These are phyloP conservation scores for Schizothecium vesticola DNA, from an alignment of 495 filamentous ascomycete genomes.

Conservation along the genomic window DNA sequence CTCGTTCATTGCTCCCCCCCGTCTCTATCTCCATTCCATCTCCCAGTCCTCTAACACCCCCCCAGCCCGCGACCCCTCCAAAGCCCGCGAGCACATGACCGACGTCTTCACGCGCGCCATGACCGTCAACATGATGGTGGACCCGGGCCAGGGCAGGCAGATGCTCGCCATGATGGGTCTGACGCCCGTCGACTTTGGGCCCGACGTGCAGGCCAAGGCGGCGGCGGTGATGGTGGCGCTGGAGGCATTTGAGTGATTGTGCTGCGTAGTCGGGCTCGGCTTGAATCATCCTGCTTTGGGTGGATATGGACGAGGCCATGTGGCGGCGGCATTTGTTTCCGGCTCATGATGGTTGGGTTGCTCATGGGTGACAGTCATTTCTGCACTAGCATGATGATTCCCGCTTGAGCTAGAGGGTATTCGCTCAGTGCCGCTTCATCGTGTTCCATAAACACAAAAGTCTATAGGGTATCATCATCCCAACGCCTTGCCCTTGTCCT, in stretches of 20 bases:
- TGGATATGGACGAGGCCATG: no score
- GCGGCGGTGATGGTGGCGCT: conserved; percentile 3
- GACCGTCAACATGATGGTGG: conserved; percentile 10
- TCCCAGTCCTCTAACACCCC: not conserved
- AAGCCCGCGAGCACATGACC: conserved; percentile 5
- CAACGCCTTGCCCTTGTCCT: not conserved
- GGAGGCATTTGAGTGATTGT: not conserved
- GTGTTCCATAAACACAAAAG: not conserved
- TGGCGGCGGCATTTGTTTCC: not conserved
- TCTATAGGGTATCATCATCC: not conserved
- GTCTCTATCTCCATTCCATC: not conserved
- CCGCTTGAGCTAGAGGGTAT: not conserved
- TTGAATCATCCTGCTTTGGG: no score
- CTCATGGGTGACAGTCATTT: not conserved
- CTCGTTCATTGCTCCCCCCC: no score
- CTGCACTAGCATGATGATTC: not conserved
- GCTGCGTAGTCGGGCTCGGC: no score
- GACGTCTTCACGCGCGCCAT: conserved; percentile 11
- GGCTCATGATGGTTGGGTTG: not conserved
- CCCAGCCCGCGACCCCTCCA: conserved; percentile 4
- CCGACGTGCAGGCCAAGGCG: conserved; percentile 23
- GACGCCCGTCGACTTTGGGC: conserved; percentile 25
- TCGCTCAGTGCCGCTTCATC: not conserved
- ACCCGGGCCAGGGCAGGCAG: not conserved
- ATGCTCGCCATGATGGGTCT: conserved; percentile 13